These are phyloP conservation scores for Aspergillus eucalypticola DNA, from an alignment of 2,329 filamentous ascomycete genomes.

Conservation along the genomic window DNA sequence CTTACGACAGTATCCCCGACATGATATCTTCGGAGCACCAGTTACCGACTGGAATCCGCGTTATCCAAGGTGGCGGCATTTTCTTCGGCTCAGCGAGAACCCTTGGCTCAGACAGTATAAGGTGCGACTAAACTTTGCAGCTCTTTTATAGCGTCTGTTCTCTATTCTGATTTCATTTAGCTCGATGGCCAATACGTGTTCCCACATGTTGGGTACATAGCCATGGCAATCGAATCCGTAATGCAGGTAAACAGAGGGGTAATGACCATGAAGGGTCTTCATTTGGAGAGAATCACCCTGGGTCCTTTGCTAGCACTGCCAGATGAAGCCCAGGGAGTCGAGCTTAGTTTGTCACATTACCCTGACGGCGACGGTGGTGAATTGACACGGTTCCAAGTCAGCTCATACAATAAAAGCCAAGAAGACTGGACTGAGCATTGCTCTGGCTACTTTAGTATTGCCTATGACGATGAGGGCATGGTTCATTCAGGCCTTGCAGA, in stretches of 20 bases:
- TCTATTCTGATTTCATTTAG: too few species aligned
- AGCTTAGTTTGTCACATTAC: constrained; percentile 29
- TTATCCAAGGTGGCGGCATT: constrained; percentile 23
- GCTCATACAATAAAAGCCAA: constrained; percentile 30
- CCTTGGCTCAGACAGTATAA: constrained; percentile 51
- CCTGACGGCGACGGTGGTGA: constrained; percentile 24
- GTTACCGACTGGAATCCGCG: constrained; percentile 42
- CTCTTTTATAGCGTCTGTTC: too few species aligned
- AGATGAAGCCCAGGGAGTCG: constrained; percentile 6
- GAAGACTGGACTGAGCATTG: constrained; percentile 40
- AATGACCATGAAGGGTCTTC: neutral
- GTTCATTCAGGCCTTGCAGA: too few species aligned
- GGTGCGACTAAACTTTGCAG: neutral
- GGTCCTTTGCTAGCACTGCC: neutral
- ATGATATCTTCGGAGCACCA: constrained; percentile 20
- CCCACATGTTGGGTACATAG: constrained; percentile 19
- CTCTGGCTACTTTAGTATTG: constrained; percentile 31
- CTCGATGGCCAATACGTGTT: constrained; percentile 8
- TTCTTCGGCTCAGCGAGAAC: constrained; percentile 4
- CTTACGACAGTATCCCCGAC: constrained; percentile 10
- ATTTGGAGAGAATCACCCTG: neutral
- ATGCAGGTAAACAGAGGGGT: neutral
- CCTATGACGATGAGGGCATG: constrained; percentile 6
- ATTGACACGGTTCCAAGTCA: constrained; percentile 34
- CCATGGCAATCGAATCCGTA: constrained; percentile 17